Evolutionary conservation across 495 filamentous ascomycete genomes (phyloP), one percentile per base, ranked within the genome.

Genomic region (Hypoxylon cercidicola): DNA sequence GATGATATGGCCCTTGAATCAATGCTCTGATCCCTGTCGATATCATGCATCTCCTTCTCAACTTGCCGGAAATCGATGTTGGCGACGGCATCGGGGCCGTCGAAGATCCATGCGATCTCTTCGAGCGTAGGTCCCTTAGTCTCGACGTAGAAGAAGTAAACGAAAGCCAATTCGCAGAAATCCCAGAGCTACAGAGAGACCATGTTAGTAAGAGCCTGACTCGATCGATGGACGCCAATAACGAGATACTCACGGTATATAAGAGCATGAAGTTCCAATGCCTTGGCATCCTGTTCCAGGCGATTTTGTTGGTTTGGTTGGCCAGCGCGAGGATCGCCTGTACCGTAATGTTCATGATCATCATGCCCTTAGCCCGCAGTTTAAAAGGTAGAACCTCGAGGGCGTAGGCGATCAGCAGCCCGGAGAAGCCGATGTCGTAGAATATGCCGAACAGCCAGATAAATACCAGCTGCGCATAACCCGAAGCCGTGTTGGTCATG

Each of bases 281-380:
- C 32, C 81, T 75, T 0, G 79, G 77, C 32, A 88, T 70, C 20
- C 77, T 75, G 18, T 84, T 81, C 75, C 87, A 82, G 4, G 85
- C 86, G 44, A 89, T 81, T 35, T 83, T 82, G 76, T 88, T 87
- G 55, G 85, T 84, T 74, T 88, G 79, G 69, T 79, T 86, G 59
- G 82, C 82, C 54, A 89, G 79, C 19, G 85, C 85, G 7, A 89
- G 78, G 13, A 86, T 78, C 8, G 82, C 79, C 67, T 89, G 83
- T 43, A 88, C 82, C 23, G 81, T 85, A 50, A 89, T 79, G 66
- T 85, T 84, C 72, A 86, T 84, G 50, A 86, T 77, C 73, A 89
- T 87, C 78, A 90, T 85, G 40, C 88, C 88, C 79, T 90, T 92
- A 40, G 88, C 87, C 15, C 88, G 84, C 57, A 90, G 79, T 44